Base-by-base conservation (phyloP, 139 green algal species). In the Edaphochlamys debaryana region DNA sequence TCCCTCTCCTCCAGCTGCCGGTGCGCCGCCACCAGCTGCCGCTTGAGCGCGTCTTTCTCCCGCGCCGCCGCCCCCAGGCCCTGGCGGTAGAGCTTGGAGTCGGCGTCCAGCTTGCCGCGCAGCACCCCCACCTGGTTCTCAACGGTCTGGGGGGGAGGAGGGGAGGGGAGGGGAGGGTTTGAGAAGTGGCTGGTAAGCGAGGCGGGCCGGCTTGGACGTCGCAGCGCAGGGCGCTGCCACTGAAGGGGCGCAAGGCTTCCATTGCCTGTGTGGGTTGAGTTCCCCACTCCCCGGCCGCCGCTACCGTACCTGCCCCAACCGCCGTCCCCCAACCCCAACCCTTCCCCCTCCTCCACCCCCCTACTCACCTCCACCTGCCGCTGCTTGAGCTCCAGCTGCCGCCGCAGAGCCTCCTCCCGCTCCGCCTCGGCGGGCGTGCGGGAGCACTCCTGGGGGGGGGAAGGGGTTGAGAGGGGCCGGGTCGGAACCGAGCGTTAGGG, bases 371-470 rank as follows among this genome's bases (percentile, higher is more conserved):
- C 75, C 60, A 71, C n/a, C 64, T 81, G 75, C 9, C 75, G 75
- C 2, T 8, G 56, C 62, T 86, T 87, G 37, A 73, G n/a, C 40
- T 78, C 74, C 58, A 87, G 66, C 54, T 73, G 52, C n/a, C 54
- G 30, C 74, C 76, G 68, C 29, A 87, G 67, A 5, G 54, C 30
- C 23, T 87, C 82, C 73, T 87, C 82, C 23, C 66, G 52, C 67
- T 87, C 73, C 74, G 78, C 82, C 64, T 87, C 73, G 3, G 73
- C 74, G 2, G 82, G 82, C 42, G 82, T 87, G 3, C 82, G 73
- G 4, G 82, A 87, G 67, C 82, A 87, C 13, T 79, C 72, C 82
- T 87, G 82, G 30, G 48, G 27, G n/a, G 3, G 27, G 27, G 32
- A 69, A 19, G 7, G n/a, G n/a, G n/a, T n/a, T n/a, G n/a, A n/a